Percentiles rank a stretch among this genome's conserved stretches.
Conservation (phyloP, 1,284 basidiomycete species). For the Schizophyllum commune region DNA sequence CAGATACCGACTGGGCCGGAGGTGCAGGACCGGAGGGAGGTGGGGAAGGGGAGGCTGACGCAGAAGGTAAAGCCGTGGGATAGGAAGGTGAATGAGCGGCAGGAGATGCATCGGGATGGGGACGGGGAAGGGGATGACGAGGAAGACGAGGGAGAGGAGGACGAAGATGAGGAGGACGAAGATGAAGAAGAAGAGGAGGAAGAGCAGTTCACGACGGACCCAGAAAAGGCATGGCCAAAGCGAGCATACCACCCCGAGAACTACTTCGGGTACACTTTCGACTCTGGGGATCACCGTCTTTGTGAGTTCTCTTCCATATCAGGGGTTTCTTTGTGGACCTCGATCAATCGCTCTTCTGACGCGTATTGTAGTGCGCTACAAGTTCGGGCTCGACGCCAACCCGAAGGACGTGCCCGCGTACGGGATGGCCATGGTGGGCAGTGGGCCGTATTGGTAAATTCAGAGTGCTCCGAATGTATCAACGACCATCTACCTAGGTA, state of each 20-base stretch:
- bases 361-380: slow-evolving; percentile 8
- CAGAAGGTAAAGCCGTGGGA: not conserved
- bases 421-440: not conserved
- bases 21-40: slow-evolving; percentile 8
- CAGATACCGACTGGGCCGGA: slow-evolving; percentile 12
- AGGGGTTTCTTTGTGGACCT: not conserved
- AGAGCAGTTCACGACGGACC: slow-evolving; percentile 4
- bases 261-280: slow-evolving; percentile 28
- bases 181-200: slow-evolving; percentile 16
- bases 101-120: not conserved
- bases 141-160: slow-evolving; percentile 11
- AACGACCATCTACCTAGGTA: no score
- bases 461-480: not conserved
- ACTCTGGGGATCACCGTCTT: slow-evolving; percentile 25
- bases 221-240: slow-evolving; percentile 20
- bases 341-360: not conserved
- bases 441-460: not conserved
- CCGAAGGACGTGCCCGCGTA: slow-evolving; percentile 3
- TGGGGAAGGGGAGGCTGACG: slow-evolving; percentile 5
- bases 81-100: not conserved
- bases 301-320: slow-evolving; percentile 21
- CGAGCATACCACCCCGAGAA: slow-evolving; percentile 25
- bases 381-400: slow-evolving; percentile 11
- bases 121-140: slow-evolving; percentile 12
- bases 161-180: slow-evolving; percentile 16